Conservation (phyloP, 2,329 filamentous ascomycete genomes). For the Westerdykella aurantiaca region DNA sequence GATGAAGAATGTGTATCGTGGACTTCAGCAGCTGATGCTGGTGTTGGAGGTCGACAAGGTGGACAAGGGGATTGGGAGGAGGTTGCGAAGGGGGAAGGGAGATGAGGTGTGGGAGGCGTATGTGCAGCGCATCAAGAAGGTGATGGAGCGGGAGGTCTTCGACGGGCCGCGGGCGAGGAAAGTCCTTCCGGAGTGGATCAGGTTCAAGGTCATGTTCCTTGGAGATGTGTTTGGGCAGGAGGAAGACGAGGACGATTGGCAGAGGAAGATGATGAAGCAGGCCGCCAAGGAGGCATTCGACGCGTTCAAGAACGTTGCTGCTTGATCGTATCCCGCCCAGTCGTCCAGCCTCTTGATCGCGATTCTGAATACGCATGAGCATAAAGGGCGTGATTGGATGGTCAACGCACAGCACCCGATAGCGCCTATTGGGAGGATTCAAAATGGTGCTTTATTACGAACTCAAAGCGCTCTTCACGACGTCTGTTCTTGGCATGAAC, state of each 20-base stretch:
- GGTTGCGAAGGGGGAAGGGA: conserved; percentile 6
- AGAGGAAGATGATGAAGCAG: conserved; percentile 4
- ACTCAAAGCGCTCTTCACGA: no score
- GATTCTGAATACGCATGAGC: no score
- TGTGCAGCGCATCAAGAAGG: conserved; percentile 13
- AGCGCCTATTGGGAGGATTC: no score
- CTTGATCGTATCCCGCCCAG: no score
- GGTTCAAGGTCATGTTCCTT: conserved; percentile 19
- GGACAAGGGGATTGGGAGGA: conserved; percentile 11
- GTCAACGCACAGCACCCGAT: no score
- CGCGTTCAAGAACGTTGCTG: conserved; percentile 11
- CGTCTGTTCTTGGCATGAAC: no score
- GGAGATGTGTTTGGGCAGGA: not conserved
- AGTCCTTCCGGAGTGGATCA: conserved; percentile 18
- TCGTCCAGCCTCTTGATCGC: no score
- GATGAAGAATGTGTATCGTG: conserved; percentile 20
- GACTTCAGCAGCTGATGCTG: conserved; percentile 13
- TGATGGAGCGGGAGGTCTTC: conserved; percentile 11
- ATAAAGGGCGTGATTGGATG: no score
- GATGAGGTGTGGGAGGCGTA: conserved; percentile 18
- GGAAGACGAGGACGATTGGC: not conserved
- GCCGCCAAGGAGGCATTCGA: conserved; percentile 12
- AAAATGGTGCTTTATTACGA: no score
- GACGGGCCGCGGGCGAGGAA: conserved; percentile 2
- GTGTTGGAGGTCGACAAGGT: conserved; percentile 19